Percentiles rank a stretch among this genome's conserved stretches.
Evolutionary conservation across 2,329 filamentous ascomycete genomes (phyloP).

Genomic region (Monilinia aucupariae): DNA sequence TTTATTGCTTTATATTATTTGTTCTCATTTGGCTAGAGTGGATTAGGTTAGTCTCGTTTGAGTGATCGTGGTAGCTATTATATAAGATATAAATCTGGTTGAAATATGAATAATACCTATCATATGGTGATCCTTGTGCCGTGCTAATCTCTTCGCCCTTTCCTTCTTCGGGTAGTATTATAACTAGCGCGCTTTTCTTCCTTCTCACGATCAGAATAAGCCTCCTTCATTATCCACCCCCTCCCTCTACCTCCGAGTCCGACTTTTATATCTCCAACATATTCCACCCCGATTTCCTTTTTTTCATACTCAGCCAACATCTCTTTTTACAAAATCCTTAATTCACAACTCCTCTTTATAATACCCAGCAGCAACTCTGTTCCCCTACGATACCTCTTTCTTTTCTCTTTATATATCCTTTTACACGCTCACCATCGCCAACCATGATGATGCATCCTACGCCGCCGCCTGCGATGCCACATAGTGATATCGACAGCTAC

Average conservation of each 20-base stretch:
- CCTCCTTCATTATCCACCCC: slow-evolving; percentile 4
- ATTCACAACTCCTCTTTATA: background rate
- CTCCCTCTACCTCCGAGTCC: background rate
- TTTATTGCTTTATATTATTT: too few species aligned
- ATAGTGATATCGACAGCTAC: background rate
- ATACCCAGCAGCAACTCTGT: background rate
- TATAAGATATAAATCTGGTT: too few species aligned
- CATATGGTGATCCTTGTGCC: too few species aligned
- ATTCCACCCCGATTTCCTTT: background rate
- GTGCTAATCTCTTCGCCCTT: too few species aligned
- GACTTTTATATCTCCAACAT: background rate
- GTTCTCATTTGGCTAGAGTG: too few species aligned
- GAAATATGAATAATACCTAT: too few species aligned
- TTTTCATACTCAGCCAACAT: background rate
- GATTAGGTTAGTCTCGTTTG: too few species aligned
- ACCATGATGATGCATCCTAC: slow-evolving; percentile 16
- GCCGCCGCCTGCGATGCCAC: slow-evolving; percentile 5
- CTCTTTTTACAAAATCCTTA: background rate
- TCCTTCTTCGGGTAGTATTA: background rate
- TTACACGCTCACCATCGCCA: background rate
- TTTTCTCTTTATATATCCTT: background rate
- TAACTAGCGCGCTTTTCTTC: background rate
- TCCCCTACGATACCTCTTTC: background rate
- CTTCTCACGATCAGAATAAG: background rate
- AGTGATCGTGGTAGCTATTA: too few species aligned